Percentiles rank a stretch among this genome's conserved stretches.
These are phyloP conservation scores for Abortiporus biennis DNA, from an alignment of 1,284 basidiomycete species.

Conservation along the genomic window DNA sequence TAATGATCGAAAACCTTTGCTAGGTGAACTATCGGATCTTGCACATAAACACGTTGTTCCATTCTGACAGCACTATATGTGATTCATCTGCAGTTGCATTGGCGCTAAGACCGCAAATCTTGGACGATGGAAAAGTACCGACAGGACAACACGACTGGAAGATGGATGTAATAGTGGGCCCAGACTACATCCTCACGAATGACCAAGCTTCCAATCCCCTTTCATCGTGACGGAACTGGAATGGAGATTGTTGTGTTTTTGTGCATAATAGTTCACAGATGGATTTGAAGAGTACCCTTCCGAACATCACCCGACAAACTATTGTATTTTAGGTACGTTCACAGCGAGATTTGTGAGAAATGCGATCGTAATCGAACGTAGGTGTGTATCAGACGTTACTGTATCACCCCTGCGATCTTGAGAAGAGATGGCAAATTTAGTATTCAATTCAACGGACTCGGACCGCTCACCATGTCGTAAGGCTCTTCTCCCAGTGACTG, in stretches of 20 bases:
- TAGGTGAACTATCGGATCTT: slow-evolving; percentile 35
- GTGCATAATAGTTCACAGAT: no score
- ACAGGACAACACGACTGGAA: slow-evolving; percentile 58
- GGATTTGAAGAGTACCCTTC: neutral
- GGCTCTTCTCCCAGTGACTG: slow-evolving; percentile 19
- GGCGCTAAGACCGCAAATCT: slow-evolving; percentile 59
- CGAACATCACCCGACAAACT: neutral
- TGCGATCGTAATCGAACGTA: no score
- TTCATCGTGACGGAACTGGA: no score
- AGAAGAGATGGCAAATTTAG: slow-evolving; percentile 11
- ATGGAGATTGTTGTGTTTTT: no score
- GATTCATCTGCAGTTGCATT: slow-evolving; percentile 45
- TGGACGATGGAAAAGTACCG: slow-evolving; percentile 50
- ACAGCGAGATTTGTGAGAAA: no score
- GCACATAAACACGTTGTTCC: neutral
- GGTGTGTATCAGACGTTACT: slow-evolving; percentile 7
- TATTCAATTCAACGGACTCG: slow-evolving; percentile 3
- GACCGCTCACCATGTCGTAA: slow-evolving; percentile 25
- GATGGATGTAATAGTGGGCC: slow-evolving; percentile 59
- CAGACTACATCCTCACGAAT: slow-evolving; percentile 32
- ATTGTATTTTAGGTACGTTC: no score
- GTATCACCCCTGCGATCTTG: slow-evolving; percentile 19
- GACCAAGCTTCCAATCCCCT: neutral
- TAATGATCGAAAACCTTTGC: slow-evolving; percentile 30
- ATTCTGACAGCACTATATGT: slow-evolving; percentile 1